Evolutionary conservation across 176 grass and related monocot species (phyloP).

Genomic region (Zoysia pacifica): DNA sequence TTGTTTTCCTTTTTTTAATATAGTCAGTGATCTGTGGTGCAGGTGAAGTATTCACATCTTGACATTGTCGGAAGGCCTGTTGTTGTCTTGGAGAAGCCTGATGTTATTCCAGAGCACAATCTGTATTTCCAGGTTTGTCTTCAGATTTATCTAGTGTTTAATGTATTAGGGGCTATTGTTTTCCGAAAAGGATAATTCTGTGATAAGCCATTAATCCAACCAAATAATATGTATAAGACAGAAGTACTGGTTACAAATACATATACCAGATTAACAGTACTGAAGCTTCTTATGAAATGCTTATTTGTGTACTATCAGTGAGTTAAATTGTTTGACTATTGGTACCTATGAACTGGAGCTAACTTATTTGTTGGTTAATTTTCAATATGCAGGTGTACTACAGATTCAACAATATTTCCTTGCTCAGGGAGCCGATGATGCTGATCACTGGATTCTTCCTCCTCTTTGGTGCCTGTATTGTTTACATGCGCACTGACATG

Average conservation of each 20-base stretch:
- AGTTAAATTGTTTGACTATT: conserved; percentile 15
- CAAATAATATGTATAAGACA: not conserved
- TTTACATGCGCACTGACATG: conserved; percentile 89
- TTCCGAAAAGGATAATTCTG: not conserved
- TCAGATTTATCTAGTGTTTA: not conserved
- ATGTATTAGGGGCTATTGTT: conserved; percentile 4
- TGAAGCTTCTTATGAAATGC: conserved; percentile 13
- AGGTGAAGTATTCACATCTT: conserved; percentile 98
- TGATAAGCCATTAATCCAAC: conserved; percentile 10
- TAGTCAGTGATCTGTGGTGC: conserved; percentile 37
- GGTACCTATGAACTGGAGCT: conserved; percentile 10
- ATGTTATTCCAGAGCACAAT: conserved; percentile 97
- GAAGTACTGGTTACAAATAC: not conserved
- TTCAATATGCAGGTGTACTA: conserved; percentile 81
- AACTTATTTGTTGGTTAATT: conserved; percentile 30
- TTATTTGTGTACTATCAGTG: not conserved
- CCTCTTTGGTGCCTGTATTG: conserved; percentile 75
- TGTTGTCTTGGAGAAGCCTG: conserved; percentile 75
- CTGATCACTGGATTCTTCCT: conserved; percentile 83
- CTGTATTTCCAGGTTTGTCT: conserved; percentile 82
- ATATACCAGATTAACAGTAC: not conserved
- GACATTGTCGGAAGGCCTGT: conserved; percentile 92
- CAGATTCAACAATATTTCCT: conserved; percentile 78
- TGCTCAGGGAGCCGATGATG: conserved; percentile 92
- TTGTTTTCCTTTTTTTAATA: conserved; percentile 28